These are phyloP conservation scores for Cylindricascospora bacillispora DNA, from an alignment of 1,139 yeast species.

Conservation along the genomic window DNA sequence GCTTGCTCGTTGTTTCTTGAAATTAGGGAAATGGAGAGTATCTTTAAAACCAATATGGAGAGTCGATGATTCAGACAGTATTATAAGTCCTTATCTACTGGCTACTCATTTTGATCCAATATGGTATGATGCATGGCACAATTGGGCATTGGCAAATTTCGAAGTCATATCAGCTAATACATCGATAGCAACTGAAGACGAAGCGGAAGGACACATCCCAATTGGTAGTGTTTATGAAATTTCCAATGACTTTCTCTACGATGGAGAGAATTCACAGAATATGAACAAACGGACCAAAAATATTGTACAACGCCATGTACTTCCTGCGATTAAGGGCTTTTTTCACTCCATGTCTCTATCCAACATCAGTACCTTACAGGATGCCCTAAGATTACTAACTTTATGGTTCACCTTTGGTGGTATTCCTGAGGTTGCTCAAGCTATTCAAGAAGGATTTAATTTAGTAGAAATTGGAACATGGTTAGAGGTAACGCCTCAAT, in stretches of 20 bases:
- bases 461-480: slow-evolving; percentile 87
- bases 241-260: slow-evolving; percentile 4
- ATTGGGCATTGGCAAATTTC: slow-evolving; percentile 97
- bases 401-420: slow-evolving; percentile 97
- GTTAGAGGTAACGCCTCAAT: slow-evolving; percentile 91
- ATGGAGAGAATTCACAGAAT: slow-evolving; percentile 6
- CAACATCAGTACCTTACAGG: slow-evolving; percentile 78
- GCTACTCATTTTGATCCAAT: slow-evolving; percentile 88
- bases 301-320: slow-evolving; percentile 70
- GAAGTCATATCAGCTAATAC: slow-evolving; percentile 73
- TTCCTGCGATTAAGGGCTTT: slow-evolving; percentile 90
- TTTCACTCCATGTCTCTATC: slow-evolving; percentile 90
- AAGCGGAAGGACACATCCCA: slow-evolving; percentile 16
- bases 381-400: slow-evolving; percentile 77
- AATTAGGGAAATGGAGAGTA: slow-evolving; percentile 98
- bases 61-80: slow-evolving; percentile 50
- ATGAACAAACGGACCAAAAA: slow-evolving; percentile 16
- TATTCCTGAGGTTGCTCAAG: slow-evolving; percentile 76
- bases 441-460: slow-evolving; percentile 82
- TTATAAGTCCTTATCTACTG: slow-evolving; percentile 78
- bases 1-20: slow-evolving; percentile 85
- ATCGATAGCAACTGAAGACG: slow-evolving; percentile 24
- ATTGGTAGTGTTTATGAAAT: slow-evolving; percentile 10
- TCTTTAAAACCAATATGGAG: slow-evolving; percentile 71
- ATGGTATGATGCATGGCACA: slow-evolving; percentile 99